Base-by-base conservation (phyloP, 176 grass and related monocot species). In the Saccharum officinarum region DNA sequence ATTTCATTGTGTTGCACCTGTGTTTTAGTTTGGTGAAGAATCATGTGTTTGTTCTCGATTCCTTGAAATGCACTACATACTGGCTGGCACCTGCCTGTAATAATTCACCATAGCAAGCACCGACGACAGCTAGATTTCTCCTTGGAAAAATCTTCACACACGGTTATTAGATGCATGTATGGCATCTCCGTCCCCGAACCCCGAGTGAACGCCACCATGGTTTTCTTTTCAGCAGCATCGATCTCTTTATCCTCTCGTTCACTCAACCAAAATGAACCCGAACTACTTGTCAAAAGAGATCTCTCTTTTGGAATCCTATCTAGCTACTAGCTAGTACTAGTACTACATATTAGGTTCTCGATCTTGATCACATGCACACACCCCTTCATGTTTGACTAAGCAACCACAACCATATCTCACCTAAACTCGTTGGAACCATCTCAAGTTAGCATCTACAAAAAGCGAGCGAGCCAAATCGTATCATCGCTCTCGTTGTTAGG, bases 331-430 rank as follows among this genome's bases (percentile, higher is more conserved):
- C 16, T 54, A 54, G 50, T 52, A 18, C 45, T 15, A 47, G 45
- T 15, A 15, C 13, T 47, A n/a, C 28, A 47, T 15, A 59, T 57
- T 64, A 25, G 50, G 67, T 78, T 78, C 15, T n/a, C 8, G 7
- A 18, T 47, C 34, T 42, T 41, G 41, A 55, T 69, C 79, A 70
- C 34, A 69, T 82, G 86, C 86, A 55, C n/a, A 23, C 6, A 23
- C 55, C 55, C 55, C 55, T 44, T 80, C 28, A 63, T 36, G 4
- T 52, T 77, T 77, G 40, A 77, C 25, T 15, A 46, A 36, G 34
- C 34, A 36, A 4, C 34, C 3, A 36, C 34, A 36, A 36, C 33
- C 33, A 36, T 36, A 36, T 36, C 34, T 36, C 34, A 36, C 34
- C 34, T 36, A 36, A 36, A 36, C 34, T 36, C 34, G 34, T 3